Evolutionary conservation across 2,329 filamentous ascomycete species (phyloP).

Genomic region (Fusarium sulawesiense): DNA sequence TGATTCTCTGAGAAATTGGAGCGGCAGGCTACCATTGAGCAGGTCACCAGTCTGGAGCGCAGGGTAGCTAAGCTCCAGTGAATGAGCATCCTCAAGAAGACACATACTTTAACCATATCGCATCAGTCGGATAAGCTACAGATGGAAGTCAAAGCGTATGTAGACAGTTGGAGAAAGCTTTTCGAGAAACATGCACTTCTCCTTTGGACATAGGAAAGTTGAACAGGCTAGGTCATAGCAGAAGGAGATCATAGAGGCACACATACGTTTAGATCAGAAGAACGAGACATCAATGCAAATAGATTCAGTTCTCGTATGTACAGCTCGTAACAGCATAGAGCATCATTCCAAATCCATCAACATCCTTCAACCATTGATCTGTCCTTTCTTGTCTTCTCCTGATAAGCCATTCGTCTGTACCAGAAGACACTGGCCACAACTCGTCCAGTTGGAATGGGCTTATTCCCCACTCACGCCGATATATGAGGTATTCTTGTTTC

Average conservation of each 20-base stretch:
- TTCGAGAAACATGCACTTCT: not conserved
- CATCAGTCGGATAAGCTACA: not conserved
- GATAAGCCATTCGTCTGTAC: accelerated
- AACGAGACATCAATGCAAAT: accelerated
- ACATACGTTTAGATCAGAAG: not conserved
- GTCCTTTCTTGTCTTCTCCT: constrained; percentile 52
- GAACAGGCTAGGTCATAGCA: not conserved
- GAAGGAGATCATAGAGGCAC: not conserved
- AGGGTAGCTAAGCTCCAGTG: too few species aligned
- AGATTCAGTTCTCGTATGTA: constrained; percentile 52
- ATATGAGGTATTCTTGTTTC: too few species aligned
- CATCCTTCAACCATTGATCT: constrained; percentile 60
- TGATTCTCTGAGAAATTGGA: too few species aligned
- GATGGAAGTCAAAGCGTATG: not conserved
- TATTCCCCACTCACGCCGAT: constrained; percentile 41
- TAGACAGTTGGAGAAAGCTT: not conserved
- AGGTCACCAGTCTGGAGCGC: too few species aligned
- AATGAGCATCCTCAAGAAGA: too few species aligned
- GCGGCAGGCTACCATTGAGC: too few species aligned
- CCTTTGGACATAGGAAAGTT: accelerated
- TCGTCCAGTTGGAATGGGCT: constrained; percentile 58
- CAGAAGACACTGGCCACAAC: constrained; percentile 57
- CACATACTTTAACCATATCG: not conserved
- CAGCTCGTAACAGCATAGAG: constrained; percentile 61
- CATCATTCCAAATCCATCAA: constrained; percentile 67